Evolutionary conservation across 139 green algal genomes (phyloP).

Genomic region (Tetraselmis striata): DNA sequence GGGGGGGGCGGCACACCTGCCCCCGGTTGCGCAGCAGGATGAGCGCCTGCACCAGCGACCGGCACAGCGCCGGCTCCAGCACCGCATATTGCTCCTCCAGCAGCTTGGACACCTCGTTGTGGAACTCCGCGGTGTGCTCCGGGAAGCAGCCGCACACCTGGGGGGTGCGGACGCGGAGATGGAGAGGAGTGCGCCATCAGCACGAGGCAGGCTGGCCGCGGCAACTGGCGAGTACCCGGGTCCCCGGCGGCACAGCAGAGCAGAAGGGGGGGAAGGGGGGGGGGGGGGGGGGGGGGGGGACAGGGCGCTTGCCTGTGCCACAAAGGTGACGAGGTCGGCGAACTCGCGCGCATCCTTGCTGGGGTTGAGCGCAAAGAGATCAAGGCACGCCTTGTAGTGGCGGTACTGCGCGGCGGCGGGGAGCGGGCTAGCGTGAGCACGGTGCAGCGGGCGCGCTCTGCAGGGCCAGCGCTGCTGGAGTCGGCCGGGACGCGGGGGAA

Average conservation of each 20-base stretch:
- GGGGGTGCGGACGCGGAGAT: neutral
- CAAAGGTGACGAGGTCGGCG: conserved; percentile 76
- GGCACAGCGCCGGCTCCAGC: conserved; percentile 65
- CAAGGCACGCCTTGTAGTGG: conserved; percentile 78
- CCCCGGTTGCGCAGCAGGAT: conserved; percentile 85
- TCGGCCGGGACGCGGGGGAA: neutral
- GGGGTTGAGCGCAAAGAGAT: conserved; percentile 82
- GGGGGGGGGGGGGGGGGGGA: neutral
- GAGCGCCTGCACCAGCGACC: conserved; percentile 70
- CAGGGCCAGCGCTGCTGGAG: neutral
- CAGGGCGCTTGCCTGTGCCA: conserved; percentile 66
- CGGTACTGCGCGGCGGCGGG: too few relatives aligned
- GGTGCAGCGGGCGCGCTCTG: neutral
- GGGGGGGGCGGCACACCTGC: conserved; percentile 13
- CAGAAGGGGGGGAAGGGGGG: neutral
- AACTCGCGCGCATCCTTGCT: conserved; percentile 74
- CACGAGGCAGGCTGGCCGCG: too few relatives aligned
- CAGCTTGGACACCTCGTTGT: conserved; percentile 65
- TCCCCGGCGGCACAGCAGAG: too few relatives aligned
- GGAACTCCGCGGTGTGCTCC: conserved; percentile 53
- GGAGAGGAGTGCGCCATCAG: too few relatives aligned
- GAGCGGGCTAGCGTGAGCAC: too few relatives aligned
- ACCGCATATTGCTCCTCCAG: conserved; percentile 71
- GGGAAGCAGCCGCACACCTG: conserved; percentile 75
- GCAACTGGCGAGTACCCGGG: too few relatives aligned